Conservation (phyloP, 2,329 filamentous ascomycete species). For the Thelonectria blattea region DNA sequence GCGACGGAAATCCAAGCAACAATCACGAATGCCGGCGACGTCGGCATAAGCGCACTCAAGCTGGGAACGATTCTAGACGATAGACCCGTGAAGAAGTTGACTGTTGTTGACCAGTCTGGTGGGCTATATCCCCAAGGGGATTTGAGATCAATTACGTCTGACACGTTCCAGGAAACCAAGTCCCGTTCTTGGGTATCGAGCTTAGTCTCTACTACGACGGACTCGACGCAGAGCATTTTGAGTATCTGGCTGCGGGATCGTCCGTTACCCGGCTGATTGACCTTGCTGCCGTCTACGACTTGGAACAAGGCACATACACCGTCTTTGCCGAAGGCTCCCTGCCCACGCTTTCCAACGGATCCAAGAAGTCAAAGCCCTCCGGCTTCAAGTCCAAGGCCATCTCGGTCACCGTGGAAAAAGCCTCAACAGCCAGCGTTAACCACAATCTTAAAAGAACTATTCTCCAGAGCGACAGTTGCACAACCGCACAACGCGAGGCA, state of each 20-base stretch:
- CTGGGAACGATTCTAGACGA: slow-evolving; percentile 25
- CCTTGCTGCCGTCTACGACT: slow-evolving; percentile 15
- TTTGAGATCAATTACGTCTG: background rate
- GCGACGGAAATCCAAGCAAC: slow-evolving; percentile 14
- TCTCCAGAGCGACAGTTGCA: slow-evolving; percentile 14
- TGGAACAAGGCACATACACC: slow-evolving; percentile 22
- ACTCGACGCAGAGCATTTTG: slow-evolving; percentile 14
- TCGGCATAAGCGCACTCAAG: slow-evolving; percentile 16
- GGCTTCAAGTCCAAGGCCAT: slow-evolving; percentile 16
- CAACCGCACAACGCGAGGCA: slow-evolving; percentile 8
- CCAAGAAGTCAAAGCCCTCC: background rate
- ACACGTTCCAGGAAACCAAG: background rate
- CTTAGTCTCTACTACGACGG: slow-evolving; percentile 26
- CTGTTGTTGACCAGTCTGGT: slow-evolving; percentile 9
- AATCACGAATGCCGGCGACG: slow-evolving; percentile 11
- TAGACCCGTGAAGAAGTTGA: slow-evolving; percentile 25
- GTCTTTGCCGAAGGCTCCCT: slow-evolving; percentile 21
- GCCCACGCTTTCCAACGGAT: background rate
- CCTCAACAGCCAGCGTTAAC: slow-evolving; percentile 7
- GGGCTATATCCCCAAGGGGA: background rate
- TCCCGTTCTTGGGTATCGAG: slow-evolving; percentile 22
- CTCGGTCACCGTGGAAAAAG: slow-evolving; percentile 10
- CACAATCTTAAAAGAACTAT: slow-evolving; percentile 18
- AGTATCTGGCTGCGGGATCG: slow-evolving; percentile 11
- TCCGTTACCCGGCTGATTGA: slow-evolving; percentile 20